phyloP scores from a whole-genome alignment of 306 rosid genomes.

The Glycyrrhiza uralensis region DNA sequence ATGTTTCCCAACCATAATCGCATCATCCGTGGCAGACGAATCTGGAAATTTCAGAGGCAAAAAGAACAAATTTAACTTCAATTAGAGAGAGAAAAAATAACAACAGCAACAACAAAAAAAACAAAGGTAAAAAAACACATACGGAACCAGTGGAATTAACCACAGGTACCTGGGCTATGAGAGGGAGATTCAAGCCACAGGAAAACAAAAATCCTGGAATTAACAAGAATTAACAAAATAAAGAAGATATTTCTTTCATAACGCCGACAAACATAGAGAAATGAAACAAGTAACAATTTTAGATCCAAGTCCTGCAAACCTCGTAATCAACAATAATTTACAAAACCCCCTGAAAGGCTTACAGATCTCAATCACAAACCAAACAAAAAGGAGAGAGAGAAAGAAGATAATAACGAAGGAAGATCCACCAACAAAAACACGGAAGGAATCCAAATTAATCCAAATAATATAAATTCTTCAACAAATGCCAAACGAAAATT shows the following conservation, averaged over 20 bases:
- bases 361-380: not conserved
- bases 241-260: not conserved
- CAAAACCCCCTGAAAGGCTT: not conserved
- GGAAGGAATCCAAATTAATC: not conserved
- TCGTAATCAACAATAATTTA: not conserved
- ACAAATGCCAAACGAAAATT: not conserved
- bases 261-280: not conserved
- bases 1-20: slow-evolving; percentile 23
- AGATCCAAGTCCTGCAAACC: not conserved
- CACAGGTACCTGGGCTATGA: not conserved
- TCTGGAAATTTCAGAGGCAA: slow-evolving; percentile 31
- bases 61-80: not conserved
- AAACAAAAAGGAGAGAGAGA: not conserved
- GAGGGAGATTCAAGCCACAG: slow-evolving; percentile 3
- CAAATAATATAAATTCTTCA: not conserved
- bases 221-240: not conserved
- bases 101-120: not conserved
- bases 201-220: not conserved
- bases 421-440: not conserved
- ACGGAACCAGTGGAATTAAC: not conserved
- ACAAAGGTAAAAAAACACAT: not conserved
- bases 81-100: not conserved
- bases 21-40: slow-evolving; percentile 21
- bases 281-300: not conserved
- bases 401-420: not conserved